Base-by-base conservation (phyloP, 2,329 filamentous ascomycete genomes). In the Fusarium robinianum region DNA sequence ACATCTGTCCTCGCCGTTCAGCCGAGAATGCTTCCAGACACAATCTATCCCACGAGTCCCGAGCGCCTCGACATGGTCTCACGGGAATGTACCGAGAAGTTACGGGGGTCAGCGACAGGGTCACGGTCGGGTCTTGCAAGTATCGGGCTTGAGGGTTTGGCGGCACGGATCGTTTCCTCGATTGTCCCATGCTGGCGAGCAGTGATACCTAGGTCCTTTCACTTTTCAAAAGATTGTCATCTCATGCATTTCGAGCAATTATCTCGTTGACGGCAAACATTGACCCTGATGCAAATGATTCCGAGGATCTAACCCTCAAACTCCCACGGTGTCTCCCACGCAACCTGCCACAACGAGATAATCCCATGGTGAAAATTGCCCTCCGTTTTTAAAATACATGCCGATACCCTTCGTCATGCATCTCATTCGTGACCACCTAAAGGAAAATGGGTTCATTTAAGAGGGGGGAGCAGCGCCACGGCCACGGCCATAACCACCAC, bases 401-500 rank as follows among this genome's bases (percentile, higher is more conserved):
- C 64, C 71, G 71, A 62, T 69, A 59, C 67, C 60, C 61, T 65
- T 68, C 67, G 65, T 65, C 67, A 72, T 72, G 67, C 65, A 67
- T 69, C 67, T 66, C 65, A 64, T 67, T 66, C 71, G 64, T 71
- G 64, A 69, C 70, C 66, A 70, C 65, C 67, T 63, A 64, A 68
- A 67, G 65, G 65, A 66, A 32, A 64, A 64, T 65, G 60, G 64
- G 36, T 60, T 69, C 61, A 63, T 69, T 79, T 80, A 83, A 67
- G 81, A 84, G 63, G 82, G 76, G 70, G 87, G 83, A 75, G 87
- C 80, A 68, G 76, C 83, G 69, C 86, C 86, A 79, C 88, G 87
- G 74, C 89, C 90, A 84, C 90, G 88, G 72, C 90, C 90, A 72
- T 87, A 87, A 69, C 88, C 88, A 79, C 88, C 87, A 81, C 88